phyloP scores from a whole-genome alignment of 441 rosid genomes.

The Metrosideros polymorpha region DNA sequence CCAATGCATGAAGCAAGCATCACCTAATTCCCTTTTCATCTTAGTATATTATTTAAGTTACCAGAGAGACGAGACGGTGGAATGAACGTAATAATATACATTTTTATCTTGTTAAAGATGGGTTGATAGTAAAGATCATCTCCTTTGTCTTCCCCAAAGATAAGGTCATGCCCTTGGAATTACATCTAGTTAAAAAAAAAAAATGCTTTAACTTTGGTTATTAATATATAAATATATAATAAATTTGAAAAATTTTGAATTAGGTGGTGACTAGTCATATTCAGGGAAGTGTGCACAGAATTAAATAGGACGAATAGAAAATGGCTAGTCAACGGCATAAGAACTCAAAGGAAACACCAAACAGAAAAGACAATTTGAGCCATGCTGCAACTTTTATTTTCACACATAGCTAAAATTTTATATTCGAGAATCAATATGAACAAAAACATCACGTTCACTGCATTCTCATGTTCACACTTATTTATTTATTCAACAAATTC shows the following conservation, averaged over 20 bases:
- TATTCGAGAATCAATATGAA: neutral
- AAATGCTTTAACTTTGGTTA: neutral
- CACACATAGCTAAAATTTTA: neutral
- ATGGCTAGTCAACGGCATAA: neutral
- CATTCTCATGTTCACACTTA: neutral
- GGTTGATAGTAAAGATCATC: neutral
- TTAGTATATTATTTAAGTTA: neutral
- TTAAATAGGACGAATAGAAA: neutral
- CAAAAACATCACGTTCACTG: neutral
- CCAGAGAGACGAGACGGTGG: neutral
- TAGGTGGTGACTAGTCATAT: neutral
- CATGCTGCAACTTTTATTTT: neutral
- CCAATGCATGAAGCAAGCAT: neutral
- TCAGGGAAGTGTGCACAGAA: neutral
- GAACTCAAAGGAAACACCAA: neutral
- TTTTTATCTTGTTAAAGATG: neutral
- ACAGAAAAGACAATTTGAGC: neutral
- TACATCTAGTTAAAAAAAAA: neutral
- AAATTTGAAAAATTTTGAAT: neutral
- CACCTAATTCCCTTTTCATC: neutral
- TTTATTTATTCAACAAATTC: too few relatives aligned
- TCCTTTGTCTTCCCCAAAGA: neutral
- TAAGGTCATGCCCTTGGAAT: neutral
- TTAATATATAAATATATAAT: neutral
- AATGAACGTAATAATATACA: neutral